Conservation (phyloP, 78 protist species). For the Corallochytrium limacisporum region DNA sequence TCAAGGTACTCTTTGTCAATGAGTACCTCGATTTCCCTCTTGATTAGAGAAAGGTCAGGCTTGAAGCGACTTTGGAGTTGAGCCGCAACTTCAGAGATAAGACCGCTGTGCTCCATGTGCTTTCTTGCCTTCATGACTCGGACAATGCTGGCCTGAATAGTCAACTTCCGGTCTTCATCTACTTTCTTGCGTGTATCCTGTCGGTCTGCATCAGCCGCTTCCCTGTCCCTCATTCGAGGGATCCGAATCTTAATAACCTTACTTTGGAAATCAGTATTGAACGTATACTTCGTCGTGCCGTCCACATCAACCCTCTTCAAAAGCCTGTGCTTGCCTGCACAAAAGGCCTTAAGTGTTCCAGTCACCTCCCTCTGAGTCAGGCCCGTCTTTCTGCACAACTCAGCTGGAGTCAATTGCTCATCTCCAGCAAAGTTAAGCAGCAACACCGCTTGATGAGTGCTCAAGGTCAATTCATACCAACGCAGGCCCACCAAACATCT, state of each 20-base stretch:
- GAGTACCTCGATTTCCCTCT: slow-evolving; percentile 44
- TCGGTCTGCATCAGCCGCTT: slow-evolving; percentile 46
- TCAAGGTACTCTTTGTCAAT: slow-evolving; percentile 45
- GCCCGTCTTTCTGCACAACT: no score
- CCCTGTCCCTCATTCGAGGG: no score
- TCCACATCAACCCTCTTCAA: no score
- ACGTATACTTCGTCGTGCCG: not conserved
- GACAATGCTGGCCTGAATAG: slow-evolving; percentile 66
- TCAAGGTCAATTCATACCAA: no score
- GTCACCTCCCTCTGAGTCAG: no score
- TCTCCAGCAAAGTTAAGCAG: no score
- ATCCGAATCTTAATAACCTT: not conserved
- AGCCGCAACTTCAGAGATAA: slow-evolving; percentile 43
- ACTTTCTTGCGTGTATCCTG: slow-evolving; percentile 41
- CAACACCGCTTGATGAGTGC: no score
- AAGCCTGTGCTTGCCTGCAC: no score
- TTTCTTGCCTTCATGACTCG: slow-evolving; percentile 74
- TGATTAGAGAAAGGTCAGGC: slow-evolving; percentile 50
- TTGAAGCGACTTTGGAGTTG: slow-evolving; percentile 35
- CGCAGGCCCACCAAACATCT: no score
- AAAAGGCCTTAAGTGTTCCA: no score
- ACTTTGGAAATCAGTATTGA: not conserved
- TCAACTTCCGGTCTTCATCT: slow-evolving; percentile 52
- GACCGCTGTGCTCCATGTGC: slow-evolving; percentile 31
- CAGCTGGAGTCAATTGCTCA: no score